These are phyloP conservation scores for Comarum palustre DNA, from an alignment of 306 rosid genomes.

Conservation along the genomic window DNA sequence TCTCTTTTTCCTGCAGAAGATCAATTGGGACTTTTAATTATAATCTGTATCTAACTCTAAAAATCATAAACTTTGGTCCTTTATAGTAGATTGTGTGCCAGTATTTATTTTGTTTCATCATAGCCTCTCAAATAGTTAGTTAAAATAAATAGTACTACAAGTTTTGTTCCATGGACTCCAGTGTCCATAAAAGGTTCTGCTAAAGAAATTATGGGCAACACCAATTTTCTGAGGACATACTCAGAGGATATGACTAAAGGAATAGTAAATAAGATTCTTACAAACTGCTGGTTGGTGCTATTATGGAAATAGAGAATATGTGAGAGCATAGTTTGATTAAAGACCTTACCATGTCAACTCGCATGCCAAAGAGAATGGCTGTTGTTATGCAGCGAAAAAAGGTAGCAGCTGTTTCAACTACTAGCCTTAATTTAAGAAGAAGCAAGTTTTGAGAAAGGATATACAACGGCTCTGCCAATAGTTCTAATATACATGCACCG, in stretches of 20 bases:
- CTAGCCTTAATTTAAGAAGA: conserved; percentile 65
- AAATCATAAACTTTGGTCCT: conserved; percentile 21
- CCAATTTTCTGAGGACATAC: neutral
- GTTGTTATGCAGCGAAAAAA: conserved; percentile 71
- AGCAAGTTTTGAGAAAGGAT: conserved; percentile 89
- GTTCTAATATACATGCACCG: conserved; percentile 84
- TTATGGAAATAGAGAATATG: neutral
- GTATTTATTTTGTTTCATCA: neutral
- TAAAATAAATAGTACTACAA: neutral
- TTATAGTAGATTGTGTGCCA: neutral
- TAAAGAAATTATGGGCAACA: neutral
- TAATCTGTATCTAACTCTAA: conserved; percentile 18
- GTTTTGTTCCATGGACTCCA: neutral
- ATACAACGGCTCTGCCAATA: conserved; percentile 84
- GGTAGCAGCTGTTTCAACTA: conserved; percentile 84
- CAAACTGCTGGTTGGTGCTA: neutral
- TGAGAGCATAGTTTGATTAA: conserved; percentile 16
- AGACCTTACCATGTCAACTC: conserved; percentile 57
- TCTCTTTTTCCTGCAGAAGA: conserved; percentile 69
- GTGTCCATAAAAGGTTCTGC: neutral
- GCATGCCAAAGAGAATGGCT: conserved; percentile 63
- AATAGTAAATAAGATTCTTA: neutral
- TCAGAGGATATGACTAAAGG: neutral
- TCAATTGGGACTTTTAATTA: conserved; percentile 31
- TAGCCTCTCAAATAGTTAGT: neutral